These are phyloP conservation scores for Anisodus tanguticus DNA, from an alignment of 257 asterid species.

Conservation along the genomic window DNA sequence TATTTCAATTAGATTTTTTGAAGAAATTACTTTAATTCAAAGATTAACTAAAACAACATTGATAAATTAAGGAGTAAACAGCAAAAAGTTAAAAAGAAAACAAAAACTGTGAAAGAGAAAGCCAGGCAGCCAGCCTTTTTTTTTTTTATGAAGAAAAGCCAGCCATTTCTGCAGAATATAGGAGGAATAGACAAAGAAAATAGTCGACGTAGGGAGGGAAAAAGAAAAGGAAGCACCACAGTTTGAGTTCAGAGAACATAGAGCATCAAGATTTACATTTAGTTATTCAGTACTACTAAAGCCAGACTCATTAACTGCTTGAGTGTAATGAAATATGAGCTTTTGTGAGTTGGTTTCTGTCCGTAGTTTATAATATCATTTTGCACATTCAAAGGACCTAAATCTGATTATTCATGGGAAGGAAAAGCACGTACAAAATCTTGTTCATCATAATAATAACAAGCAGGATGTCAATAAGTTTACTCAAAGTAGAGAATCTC, in stretches of 20 bases:
- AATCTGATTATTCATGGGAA: neutral
- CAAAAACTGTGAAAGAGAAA: neutral
- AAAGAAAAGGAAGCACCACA: conserved; percentile 9
- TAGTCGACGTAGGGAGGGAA: neutral
- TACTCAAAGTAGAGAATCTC: neutral
- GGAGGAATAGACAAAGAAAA: neutral
- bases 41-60: neutral
- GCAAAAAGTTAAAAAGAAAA: neutral
- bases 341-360: conserved; percentile 13
- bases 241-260: neutral
- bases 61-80: neutral
- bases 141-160: neutral
- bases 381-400: conserved; percentile 11
- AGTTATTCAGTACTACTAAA: neutral
- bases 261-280: conserved; percentile 21
- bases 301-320: neutral
- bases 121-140: neutral
- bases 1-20: neutral
- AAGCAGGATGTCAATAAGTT: neutral
- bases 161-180: neutral
- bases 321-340: neutral
- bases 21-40: neutral
- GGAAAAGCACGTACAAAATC: neutral
- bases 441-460: conserved; percentile 3
- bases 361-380: neutral